Percentiles rank a stretch among this genome's conserved stretches.
These are phyloP conservation scores for Medicago ruthenica DNA, from an alignment of 306 rosid genomes.

Conservation along the genomic window DNA sequence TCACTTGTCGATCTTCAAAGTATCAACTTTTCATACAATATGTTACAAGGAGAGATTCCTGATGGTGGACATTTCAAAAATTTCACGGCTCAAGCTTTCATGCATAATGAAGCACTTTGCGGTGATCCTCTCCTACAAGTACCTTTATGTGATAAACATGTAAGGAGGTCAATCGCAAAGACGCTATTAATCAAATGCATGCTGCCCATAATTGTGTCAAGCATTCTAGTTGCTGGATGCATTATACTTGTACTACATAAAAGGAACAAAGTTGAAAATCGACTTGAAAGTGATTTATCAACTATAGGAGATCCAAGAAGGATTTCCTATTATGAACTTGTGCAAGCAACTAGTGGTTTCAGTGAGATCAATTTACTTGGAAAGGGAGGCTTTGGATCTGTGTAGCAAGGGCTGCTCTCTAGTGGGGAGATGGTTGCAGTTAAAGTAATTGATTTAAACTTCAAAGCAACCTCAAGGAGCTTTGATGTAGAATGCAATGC, in stretches of 20 bases:
- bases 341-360: constrained; percentile 35
- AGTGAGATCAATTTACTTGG: constrained; percentile 34
- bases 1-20: constrained; percentile 6
- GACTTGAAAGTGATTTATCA: not conserved
- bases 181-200: constrained; percentile 7
- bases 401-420: constrained; percentile 39
- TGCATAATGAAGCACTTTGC: constrained; percentile 47
- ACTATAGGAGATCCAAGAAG: constrained; percentile 2
- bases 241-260: not conserved
- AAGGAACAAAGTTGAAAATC: not conserved
- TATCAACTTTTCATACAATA: constrained; percentile 42
- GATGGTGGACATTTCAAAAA: constrained; percentile 35
- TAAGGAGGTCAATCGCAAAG: not conserved
- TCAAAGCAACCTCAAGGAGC: constrained; percentile 21
- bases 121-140: constrained; percentile 36
- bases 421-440: constrained; percentile 35
- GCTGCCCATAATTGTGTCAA: constrained; percentile 19
- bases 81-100: constrained; percentile 43
- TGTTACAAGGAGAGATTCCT: constrained; percentile 53
- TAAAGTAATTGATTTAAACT: constrained; percentile 33
- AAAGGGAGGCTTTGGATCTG: constrained; percentile 37
- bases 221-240: constrained; percentile 17
- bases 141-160: constrained; percentile 29
- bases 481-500: constrained; percentile 41
- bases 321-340: constrained; percentile 40